Conservation (phyloP, 345 rosid genomes). For the Citrus hindsii region DNA sequence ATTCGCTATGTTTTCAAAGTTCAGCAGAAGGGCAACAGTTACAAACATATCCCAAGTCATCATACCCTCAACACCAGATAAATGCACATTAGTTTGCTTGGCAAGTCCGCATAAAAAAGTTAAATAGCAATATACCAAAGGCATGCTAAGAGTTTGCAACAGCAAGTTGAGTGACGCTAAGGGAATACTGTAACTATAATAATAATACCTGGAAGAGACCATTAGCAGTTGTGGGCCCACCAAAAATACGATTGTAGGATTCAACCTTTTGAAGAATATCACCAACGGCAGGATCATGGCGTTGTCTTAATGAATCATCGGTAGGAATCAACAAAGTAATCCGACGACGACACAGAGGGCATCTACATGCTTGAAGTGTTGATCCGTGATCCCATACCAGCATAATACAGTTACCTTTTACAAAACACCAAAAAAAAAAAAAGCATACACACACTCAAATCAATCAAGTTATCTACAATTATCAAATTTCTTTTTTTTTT, state of each 20-base stretch:
- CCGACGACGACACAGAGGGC: slow-evolving; percentile 86
- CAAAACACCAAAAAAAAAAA: neutral
- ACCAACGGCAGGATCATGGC: slow-evolving; percentile 37
- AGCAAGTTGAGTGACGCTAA: neutral
- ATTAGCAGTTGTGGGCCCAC: slow-evolving; percentile 32
- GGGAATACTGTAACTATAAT: neutral
- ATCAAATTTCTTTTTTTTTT: too few relatives aligned
- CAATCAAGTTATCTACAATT: neutral
- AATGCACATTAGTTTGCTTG: neutral
- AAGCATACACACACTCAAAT: neutral
- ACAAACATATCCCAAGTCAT: neutral
- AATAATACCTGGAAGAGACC: slow-evolving; percentile 59
- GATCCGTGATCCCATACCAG: slow-evolving; percentile 83
- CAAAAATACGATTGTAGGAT: slow-evolving; percentile 71
- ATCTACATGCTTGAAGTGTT: slow-evolving; percentile 65
- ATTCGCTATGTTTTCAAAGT: neutral
- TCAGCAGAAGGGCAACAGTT: neutral
- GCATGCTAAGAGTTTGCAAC: neutral
- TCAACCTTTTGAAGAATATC: slow-evolving; percentile 52
- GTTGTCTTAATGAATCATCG: slow-evolving; percentile 50
- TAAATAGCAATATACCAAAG: neutral
- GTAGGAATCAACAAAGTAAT: slow-evolving; percentile 77
- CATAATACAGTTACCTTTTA: slow-evolving; percentile 74
- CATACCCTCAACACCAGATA: neutral
- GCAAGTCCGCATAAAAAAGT: neutral